phyloP scores from a whole-genome alignment of 768 basidiomycete species.

The Suillus variegatus region DNA sequence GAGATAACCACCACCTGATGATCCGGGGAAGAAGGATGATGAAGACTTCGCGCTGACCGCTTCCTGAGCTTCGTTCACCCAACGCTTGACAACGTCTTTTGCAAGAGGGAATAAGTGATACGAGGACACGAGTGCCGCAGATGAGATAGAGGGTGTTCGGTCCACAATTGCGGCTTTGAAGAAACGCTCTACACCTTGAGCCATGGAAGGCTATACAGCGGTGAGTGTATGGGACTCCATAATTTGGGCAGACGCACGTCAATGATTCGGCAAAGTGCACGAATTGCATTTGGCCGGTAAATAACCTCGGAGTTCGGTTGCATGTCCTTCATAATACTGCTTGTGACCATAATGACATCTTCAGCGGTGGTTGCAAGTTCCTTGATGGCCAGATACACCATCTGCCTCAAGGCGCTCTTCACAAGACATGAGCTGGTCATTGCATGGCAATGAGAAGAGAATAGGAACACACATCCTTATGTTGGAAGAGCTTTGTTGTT shows the following conservation, averaged over 20 bases:
- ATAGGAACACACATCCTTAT: slow-evolving; percentile 85
- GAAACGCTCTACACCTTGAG: slow-evolving; percentile 97
- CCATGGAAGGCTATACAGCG: slow-evolving; percentile 85
- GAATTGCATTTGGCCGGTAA: slow-evolving; percentile 96
- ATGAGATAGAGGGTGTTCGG: slow-evolving; percentile 92
- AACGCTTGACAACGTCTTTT: slow-evolving; percentile 95
- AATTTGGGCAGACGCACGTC: slow-evolving; percentile 64
- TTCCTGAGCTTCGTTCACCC: slow-evolving; percentile 99
- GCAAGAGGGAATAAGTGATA: slow-evolving; percentile 95
- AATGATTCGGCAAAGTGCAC: slow-evolving; percentile 94
- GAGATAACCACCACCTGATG: slow-evolving; percentile 59
- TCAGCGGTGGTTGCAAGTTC: slow-evolving; percentile 94
- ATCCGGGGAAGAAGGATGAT: slow-evolving; percentile 62
- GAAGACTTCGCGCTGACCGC: slow-evolving; percentile 89
- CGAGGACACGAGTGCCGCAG: slow-evolving; percentile 94
- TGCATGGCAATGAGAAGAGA: neutral
- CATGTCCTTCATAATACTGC: slow-evolving; percentile 99
- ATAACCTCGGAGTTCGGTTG: slow-evolving; percentile 98
- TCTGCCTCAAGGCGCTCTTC: slow-evolving; percentile 93
- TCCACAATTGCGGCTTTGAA: slow-evolving; percentile 99
- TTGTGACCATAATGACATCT: slow-evolving; percentile 99
- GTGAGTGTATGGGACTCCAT: slow-evolving; percentile 42
- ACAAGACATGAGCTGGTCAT: slow-evolving; percentile 13
- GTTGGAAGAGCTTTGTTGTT: slow-evolving; percentile 97
- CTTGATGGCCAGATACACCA: slow-evolving; percentile 98